phyloP scores from a whole-genome alignment of 2,329 filamentous ascomycete species.

The Sphaerulina musiva region DNA sequence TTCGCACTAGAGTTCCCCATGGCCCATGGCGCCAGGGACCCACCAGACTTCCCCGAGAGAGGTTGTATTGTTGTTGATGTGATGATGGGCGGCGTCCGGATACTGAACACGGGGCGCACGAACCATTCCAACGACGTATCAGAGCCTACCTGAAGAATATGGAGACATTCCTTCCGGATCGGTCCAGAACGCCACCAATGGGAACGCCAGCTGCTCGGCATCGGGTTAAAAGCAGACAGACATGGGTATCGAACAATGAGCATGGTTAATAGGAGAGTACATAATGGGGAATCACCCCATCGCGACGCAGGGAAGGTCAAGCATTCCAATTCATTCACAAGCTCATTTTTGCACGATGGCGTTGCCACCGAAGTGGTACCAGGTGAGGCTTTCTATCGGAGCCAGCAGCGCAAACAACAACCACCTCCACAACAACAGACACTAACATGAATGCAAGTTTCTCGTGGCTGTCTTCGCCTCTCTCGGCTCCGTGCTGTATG shows the following conservation, averaged over 20 bases:
- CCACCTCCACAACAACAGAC: neutral
- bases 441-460: constrained; percentile 38
- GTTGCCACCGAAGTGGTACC: constrained; percentile 53
- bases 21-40: neutral
- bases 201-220: neutral
- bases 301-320: neutral
- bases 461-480: constrained; percentile 54
- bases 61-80: neutral
- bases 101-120: neutral
- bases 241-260: neutral
- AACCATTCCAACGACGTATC: neutral
- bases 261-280: neutral
- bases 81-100: neutral
- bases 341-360: constrained; percentile 39
- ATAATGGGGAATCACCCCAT: neutral
- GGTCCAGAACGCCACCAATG: constrained; percentile 3
- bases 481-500: constrained; percentile 52
- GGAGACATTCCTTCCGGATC: constrained; percentile 13
- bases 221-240: neutral
- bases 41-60: neutral
- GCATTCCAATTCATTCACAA: neutral
- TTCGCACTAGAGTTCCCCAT: constrained; percentile 1
- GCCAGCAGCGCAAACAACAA: neutral
- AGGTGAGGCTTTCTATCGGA: constrained; percentile 27
- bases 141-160: neutral